phyloP scores from a whole-genome alignment of 495 filamentous ascomycete genomes.

The Daldinia caldariorum region DNA sequence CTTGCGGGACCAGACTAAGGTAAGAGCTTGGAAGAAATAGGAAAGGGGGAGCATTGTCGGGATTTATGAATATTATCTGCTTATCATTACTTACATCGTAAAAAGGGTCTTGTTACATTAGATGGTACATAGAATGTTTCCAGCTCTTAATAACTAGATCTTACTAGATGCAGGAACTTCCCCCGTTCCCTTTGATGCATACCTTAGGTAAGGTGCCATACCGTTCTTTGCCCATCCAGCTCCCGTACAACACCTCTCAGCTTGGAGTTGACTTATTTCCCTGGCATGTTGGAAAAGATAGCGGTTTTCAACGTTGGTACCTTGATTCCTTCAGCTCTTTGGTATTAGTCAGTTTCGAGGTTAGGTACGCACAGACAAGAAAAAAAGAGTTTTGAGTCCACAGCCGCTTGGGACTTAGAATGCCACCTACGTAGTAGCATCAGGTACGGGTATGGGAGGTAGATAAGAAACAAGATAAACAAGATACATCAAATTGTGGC shows the following conservation, averaged over 20 bases:
- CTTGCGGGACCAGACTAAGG: constrained; percentile 28
- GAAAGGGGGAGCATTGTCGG: constrained; percentile 5
- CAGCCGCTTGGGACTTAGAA: constrained; percentile 12
- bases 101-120: constrained; percentile 5
- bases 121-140: constrained; percentile 16
- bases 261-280: constrained; percentile 43
- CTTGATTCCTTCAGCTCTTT: constrained; percentile 32
- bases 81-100: constrained; percentile 27
- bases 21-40: constrained; percentile 22
- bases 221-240: not conserved
- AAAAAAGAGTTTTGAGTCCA: constrained; percentile 32
- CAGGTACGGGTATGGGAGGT: constrained; percentile 12
- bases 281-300: constrained; percentile 37
- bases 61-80: constrained; percentile 28
- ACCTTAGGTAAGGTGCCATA: not conserved
- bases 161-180: not conserved
- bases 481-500: constrained; percentile 9
- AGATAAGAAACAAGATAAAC: constrained; percentile 13
- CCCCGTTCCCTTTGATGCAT: not conserved
- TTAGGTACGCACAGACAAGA: not conserved
- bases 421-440: constrained; percentile 26
- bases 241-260: constrained; percentile 18
- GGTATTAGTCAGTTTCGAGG: constrained; percentile 6
- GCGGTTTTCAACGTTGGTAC: constrained; percentile 40
- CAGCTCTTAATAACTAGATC: not conserved